A percentile compares a stretch with the other conserved stretches of the same genome.
phyloP scores from a whole-genome alignment of 192 early-diverging fungal genomes.

The Mortierella alpina region DNA sequence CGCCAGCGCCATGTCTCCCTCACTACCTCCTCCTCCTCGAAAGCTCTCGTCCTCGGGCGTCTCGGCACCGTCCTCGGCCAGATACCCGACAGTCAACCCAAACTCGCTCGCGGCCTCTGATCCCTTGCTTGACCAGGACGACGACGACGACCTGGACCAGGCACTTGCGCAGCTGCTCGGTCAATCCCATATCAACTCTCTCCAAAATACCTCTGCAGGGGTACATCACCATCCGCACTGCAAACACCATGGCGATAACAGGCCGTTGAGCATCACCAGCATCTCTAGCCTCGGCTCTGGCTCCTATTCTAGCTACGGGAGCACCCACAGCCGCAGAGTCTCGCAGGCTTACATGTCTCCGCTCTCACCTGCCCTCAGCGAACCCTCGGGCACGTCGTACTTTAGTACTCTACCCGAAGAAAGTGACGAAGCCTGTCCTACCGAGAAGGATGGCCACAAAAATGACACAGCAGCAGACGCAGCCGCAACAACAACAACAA shows the following conservation, averaged over 20 bases:
- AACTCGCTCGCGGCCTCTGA: conserved; percentile 15
- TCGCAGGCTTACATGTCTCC: conserved; percentile 45
- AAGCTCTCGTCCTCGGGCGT: conserved; percentile 26
- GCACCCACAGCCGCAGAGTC: conserved; percentile 35
- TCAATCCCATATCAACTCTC: conserved; percentile 12
- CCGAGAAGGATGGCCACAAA: conserved; percentile 5
- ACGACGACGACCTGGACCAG: conserved; percentile 31
- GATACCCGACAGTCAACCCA: conserved; percentile 46
- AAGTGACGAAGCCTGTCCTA: conserved; percentile 1
- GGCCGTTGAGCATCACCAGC: conserved; percentile 44
- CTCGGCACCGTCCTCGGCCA: conserved; percentile 6
- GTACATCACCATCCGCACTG: conserved; percentile 9
- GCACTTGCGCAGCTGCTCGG: conserved; percentile 41
- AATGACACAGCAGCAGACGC: not conserved
- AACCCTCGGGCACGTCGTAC: conserved; percentile 11
- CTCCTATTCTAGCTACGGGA: conserved; percentile 29
- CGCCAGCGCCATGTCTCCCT: conserved; percentile 20
- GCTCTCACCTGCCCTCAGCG: conserved; percentile 33
- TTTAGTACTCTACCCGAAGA: conserved; percentile 26
- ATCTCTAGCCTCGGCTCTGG: conserved; percentile 38
- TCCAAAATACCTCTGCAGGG: not conserved
- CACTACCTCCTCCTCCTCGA: conserved; percentile 43
- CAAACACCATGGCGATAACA: conserved; percentile 5
- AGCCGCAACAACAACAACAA: not conserved
- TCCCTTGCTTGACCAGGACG: conserved; percentile 13